Percentiles rank a stretch among this genome's conserved stretches.
These are phyloP conservation scores for Parastagonospora avenae DNA, from an alignment of 2,329 filamentous ascomycete genomes.

Conservation along the genomic window DNA sequence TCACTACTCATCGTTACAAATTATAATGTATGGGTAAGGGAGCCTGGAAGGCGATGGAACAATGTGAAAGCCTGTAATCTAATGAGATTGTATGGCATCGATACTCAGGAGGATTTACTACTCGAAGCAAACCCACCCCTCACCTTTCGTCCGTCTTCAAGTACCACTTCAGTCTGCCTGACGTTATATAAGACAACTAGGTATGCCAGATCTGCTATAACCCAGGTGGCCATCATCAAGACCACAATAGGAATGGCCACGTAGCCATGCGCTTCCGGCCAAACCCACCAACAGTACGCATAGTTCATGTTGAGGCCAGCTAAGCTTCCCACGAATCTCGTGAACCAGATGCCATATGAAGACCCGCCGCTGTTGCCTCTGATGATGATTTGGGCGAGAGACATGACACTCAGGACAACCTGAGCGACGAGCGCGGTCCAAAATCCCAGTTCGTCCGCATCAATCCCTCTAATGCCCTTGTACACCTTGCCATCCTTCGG, in stretches of 20 bases:
- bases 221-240: constrained; percentile 49
- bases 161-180: constrained; percentile 3
- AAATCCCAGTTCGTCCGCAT: constrained; percentile 58
- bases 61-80: too few relatives aligned
- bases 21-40: too few relatives aligned
- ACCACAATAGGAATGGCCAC: constrained; percentile 51
- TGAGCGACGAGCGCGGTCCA: constrained; percentile 57
- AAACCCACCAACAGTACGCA: constrained; percentile 58
- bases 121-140: too few relatives aligned
- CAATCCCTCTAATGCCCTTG: constrained; percentile 46
- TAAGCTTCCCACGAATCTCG: constrained; percentile 77
- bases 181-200: constrained; percentile 48
- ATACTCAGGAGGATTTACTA: too few relatives aligned
- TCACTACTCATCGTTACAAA: too few relatives aligned
- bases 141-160: constrained; percentile 4
- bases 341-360: constrained; percentile 76
- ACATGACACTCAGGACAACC: constrained; percentile 48
- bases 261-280: constrained; percentile 58
- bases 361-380: constrained; percentile 57
- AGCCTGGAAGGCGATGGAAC: too few relatives aligned
- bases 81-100: too few relatives aligned
- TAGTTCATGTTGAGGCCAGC: constrained; percentile 63
- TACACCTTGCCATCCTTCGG: constrained; percentile 48
- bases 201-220: constrained; percentile 54
- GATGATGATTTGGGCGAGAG: constrained; percentile 53